Evolutionary conservation across 2,329 filamentous ascomycete genomes (phyloP), one percentile per base, ranked within the genome.

Genomic region (Chaetoscypha palmicola): DNA sequence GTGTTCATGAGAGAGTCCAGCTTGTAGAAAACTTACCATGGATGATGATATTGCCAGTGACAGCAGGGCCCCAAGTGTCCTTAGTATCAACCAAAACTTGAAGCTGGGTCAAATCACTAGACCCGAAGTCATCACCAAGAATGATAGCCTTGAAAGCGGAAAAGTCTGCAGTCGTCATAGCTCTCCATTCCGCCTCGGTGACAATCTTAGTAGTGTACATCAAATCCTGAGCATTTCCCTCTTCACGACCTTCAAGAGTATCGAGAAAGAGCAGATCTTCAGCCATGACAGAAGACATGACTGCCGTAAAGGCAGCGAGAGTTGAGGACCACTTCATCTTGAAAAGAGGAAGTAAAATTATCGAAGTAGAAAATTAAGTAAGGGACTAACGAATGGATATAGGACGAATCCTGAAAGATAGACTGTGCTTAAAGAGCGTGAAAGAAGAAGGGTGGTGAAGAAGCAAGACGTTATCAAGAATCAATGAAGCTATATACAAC

Each of bases 91-190:
- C 58, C 8, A 70, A 56, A 43, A 68, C 66, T 21, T 60, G 52
- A 44, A 70, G 59, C 11, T 52, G 49, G 39, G 42, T 46, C 11
- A 55, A 51, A 38, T 54, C 51, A 5, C 56, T 58, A 46, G 64
- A 64, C 36, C 59, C 43, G 31, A 46, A 55, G 9, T 65, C 62
- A 46, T 71, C 68, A 5, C 65, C 63, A 28, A 71, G 58, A 41
- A 71, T 55, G 39, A 71, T 66, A 10, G 68, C 68, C 53, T 67
- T 68, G 63, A 63, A 71, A 43, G 62, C 58, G 35, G 66, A 61
- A 54, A 70, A 70, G 46, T 71, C 68, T 26, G 58, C 58, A 2
- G 65, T 64, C 5, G 61, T 66, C 59, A 68, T 64, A 32, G 57
- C 46, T 35, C 52, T 51, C 65, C 65, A 69, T 50, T 67, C 58